phyloP scores from a whole-genome alignment of 1,284 basidiomycete species.

The Ustilago bromivora region DNA sequence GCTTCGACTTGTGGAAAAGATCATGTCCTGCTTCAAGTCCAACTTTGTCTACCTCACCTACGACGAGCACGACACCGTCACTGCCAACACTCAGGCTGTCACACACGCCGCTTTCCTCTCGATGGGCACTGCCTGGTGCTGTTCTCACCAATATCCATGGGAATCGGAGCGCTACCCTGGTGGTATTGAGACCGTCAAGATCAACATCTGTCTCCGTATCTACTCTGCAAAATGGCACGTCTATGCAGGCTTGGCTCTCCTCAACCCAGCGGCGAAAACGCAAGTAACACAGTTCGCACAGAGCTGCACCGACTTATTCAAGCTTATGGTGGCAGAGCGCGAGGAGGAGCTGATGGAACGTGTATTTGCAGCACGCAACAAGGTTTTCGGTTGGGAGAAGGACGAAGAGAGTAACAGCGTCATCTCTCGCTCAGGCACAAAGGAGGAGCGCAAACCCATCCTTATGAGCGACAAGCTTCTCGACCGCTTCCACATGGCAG shows the following conservation, averaged over 20 bases:
- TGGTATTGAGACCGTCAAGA: conserved; percentile 98
- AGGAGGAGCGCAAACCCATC: conserved; percentile 75
- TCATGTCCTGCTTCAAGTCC: conserved; percentile 83
- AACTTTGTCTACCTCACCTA: conserved; percentile 91
- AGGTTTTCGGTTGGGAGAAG: conserved; percentile 78
- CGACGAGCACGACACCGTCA: conserved; percentile 94
- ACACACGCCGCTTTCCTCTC: conserved; percentile 97
- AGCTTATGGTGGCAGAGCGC: conserved; percentile 90
- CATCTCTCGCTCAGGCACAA: conserved; percentile 46
- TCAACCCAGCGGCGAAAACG: conserved; percentile 89
- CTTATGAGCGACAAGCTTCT: conserved; percentile 87
- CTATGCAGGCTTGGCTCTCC: conserved; percentile 94
- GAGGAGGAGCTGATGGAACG: conserved; percentile 75
- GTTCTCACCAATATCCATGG: conserved; percentile 87
- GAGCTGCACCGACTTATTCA: conserved; percentile 89
- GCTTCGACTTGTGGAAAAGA: conserved; percentile 82
- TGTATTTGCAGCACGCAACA: conserved; percentile 80
- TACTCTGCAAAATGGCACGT: conserved; percentile 99
- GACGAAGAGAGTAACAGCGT: conserved; percentile 56
- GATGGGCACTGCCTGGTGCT: conserved; percentile 97
- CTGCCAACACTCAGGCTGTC: conserved; percentile 97
- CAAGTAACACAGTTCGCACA: conserved; percentile 90
- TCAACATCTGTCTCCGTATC: conserved; percentile 90
- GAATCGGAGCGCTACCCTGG: conserved; percentile 91
- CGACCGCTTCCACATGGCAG: conserved; percentile 86